Evolutionary conservation across 139 green algal species (phyloP), one percentile per base, ranked within the genome.

Genomic region (Haematococcus sp.): DNA sequence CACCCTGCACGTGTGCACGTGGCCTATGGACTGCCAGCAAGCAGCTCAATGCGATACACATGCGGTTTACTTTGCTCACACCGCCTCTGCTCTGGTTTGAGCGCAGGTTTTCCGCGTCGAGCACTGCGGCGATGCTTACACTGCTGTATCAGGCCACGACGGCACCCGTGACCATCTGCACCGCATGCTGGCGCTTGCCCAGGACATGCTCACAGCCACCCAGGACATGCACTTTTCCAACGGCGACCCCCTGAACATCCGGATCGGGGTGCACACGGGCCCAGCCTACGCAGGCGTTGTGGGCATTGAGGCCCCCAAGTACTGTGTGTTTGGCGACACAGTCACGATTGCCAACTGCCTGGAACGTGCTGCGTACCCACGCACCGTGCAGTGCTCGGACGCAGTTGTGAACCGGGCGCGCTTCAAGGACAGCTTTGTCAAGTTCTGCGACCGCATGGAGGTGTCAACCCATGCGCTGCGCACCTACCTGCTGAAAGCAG

Each of bases 311-410:
- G 71, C 69, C 60, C 79, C 74, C 7, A 55, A 61, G 22, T 81
- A 78, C 56, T 81, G 74, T 60, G 68, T 84, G 22, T 81, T 84
- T 49, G 70, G 69, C 11, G 79, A 84, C 79, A 84, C 79, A 1
- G 74, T 84, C 22, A 78, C 75, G 32, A 73, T 70, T 3, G 73
- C 79, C 54, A 78, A 68, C 49, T 63, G 73, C 30, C 74, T 84
- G 73, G 79, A 84, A 56, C 55, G 52, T 25, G 27, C 27, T 27
- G 77, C 71, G 23, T 83, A 76, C 49, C 44, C 73, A 11, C 74
- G 71, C 51, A 40, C 70, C 27, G 30, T 76, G 7, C 70, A 76
- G 27, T 68, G 56, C 58, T 69, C 58, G 22, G 43, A 76, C 59
- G 58, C 56, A 16, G 70, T 76, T 32, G 44, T 31, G 22, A 20